phyloP scores from a whole-genome alignment of 768 basidiomycete genomes.

The Lepiota venenata region DNA sequence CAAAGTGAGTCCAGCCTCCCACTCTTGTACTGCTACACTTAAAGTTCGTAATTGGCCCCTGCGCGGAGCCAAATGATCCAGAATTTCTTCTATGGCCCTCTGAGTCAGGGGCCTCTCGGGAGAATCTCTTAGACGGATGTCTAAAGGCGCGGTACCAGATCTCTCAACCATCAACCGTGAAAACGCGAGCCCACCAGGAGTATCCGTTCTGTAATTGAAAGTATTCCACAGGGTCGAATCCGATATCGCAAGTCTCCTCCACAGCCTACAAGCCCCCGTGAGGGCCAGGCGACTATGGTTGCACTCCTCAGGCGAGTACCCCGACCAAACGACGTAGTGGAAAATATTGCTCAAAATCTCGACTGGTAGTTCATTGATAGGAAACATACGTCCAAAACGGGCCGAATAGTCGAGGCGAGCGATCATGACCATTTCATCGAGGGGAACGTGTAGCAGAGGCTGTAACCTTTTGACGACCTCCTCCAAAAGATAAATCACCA shows the following conservation, averaged over 20 bases:
- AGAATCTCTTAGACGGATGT: constrained; percentile 56
- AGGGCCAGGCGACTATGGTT: constrained; percentile 41
- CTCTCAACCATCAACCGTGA: constrained; percentile 57
- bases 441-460: not conserved
- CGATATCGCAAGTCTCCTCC: constrained; percentile 46
- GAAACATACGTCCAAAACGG: constrained; percentile 40
- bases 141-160: constrained; percentile 50
- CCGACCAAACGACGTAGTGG: constrained; percentile 56
- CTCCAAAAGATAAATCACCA: constrained; percentile 18
- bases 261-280: constrained; percentile 56
- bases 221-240: constrained; percentile 61
- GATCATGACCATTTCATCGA: constrained; percentile 26
- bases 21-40: constrained; percentile 52
- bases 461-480: constrained; percentile 2
- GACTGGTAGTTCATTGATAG: constrained; percentile 57
- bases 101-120: constrained; percentile 32
- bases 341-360: constrained; percentile 69
- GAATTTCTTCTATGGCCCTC: constrained; percentile 41
- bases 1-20: constrained; percentile 49
- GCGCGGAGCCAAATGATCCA: constrained; percentile 49
- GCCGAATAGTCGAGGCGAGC: constrained; percentile 29
- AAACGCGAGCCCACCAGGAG: constrained; percentile 32
- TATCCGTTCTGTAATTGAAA: constrained; percentile 55
- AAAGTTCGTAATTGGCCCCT: constrained; percentile 58
- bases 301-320: constrained; percentile 28